Base-by-base conservation (phyloP, 257 asterid species). In the Penstemon newberryi region DNA sequence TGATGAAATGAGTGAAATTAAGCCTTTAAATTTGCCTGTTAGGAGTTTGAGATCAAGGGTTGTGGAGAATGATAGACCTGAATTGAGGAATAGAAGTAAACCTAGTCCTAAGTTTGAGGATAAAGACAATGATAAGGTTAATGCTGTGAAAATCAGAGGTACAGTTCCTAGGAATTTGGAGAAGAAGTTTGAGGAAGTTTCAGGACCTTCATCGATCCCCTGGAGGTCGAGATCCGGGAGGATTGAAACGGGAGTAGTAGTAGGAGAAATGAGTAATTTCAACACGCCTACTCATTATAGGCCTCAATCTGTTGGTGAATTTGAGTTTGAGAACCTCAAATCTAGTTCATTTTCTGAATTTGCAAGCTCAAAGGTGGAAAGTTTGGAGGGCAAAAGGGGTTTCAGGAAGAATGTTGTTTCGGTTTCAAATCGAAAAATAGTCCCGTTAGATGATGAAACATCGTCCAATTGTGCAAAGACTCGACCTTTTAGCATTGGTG, bases 21-120 rank as follows among this genome's bases (percentile, higher is more conserved):
- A 78, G 77, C 91, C 95, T 44, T 81, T 92, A 81, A 87, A 89
- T 77, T 73, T 92, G 79, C 96, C 96, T 4, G 65, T 88, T 70
- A 84, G 98, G 80, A 90, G 91, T 73, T 71, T 92, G 63, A 83
- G 87, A 76, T 76, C 94, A 36, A 78, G 76, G 54, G 44, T 45
- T 81, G 45, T 42, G 40, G 85, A 70, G 11, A 33, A 55, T 78
- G 86, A 66, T 43, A 67, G 69, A 10, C 70, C 63, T 70, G 85
- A 77, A 56, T 49, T 58, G 66, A 52, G 55, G 8, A 49, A 67
- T 19, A 47, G 67, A 47, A 56, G 7, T 63, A 76, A 49, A 13
- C 7, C 65, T 55, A 61, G 64, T 62, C 11, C 70, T 18, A 56
- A 68, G 58, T 54, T 41, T 63, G 85, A 69, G 67, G 77, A 15